Evolutionary conservation across 768 basidiomycete species (phyloP).

Genomic region (Glaciozyma antarctica): DNA sequence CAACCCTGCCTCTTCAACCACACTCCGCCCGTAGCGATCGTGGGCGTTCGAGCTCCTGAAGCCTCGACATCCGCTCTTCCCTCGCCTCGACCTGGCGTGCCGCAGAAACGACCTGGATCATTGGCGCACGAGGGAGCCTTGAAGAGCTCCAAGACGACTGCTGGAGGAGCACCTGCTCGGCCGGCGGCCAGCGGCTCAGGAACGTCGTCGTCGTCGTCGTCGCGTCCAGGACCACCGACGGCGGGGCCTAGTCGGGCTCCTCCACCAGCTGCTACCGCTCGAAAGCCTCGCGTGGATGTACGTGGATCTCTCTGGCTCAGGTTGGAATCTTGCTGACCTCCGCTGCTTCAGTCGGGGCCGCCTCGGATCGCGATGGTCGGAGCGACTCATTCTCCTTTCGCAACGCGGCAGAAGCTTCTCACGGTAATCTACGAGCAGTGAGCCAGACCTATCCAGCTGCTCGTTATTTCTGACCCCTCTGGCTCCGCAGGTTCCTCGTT

Average conservation of each 20-base stretch:
- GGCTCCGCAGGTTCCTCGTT: conserved; percentile 19
- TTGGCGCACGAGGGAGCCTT: not conserved
- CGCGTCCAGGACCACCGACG: not conserved
- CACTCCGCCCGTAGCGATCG: not conserved
- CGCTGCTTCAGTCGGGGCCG: not conserved
- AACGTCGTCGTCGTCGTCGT: not conserved
- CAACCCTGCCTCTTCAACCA: conserved; percentile 10
- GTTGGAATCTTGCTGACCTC: not conserved
- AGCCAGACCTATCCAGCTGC: not conserved
- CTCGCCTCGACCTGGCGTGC: too few relatives aligned
- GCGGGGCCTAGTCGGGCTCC: not conserved
- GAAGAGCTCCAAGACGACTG: not conserved
- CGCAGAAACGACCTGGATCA: not conserved
- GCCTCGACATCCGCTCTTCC: too few relatives aligned
- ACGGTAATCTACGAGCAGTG: conserved; percentile 20
- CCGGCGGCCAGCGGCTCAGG: too few relatives aligned
- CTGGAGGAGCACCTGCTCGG: not conserved
- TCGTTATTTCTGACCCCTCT: too few relatives aligned
- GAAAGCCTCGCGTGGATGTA: not conserved
- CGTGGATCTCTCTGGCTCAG: not conserved
- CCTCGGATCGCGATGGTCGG: conserved; percentile 1
- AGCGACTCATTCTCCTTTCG: conserved; percentile 6
- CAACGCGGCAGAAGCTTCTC: conserved; percentile 23
- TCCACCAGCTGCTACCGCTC: not conserved
- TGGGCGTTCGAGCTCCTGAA: not conserved